phyloP scores from a whole-genome alignment of 2,329 filamentous ascomycete genomes.

The Aureobasidium sp. region DNA sequence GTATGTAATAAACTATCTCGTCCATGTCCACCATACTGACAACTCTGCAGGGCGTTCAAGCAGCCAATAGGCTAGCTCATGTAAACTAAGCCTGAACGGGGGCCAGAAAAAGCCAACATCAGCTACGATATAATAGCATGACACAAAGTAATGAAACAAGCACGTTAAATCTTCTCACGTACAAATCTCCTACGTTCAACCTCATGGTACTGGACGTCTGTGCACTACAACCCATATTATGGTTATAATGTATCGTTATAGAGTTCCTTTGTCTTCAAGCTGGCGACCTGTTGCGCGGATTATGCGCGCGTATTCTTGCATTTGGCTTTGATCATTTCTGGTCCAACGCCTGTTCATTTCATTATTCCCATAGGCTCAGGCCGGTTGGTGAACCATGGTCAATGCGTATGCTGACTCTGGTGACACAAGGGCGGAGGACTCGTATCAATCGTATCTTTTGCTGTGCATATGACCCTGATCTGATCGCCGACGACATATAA shows the following conservation, averaged over 20 bases:
- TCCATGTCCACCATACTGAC: neutral
- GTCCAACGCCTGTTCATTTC: neutral
- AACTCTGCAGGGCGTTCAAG: neutral
- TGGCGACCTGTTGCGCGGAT: neutral
- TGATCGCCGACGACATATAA: neutral
- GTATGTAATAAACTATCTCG: constrained; percentile 24
- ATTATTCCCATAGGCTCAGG: neutral
- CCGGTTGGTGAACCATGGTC: neutral
- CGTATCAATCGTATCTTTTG: neutral
- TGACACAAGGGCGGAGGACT: neutral
- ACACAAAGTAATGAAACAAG: constrained; percentile 10
- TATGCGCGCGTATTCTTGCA: neutral
- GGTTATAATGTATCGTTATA: neutral
- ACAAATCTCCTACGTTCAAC: neutral
- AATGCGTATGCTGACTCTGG: neutral
- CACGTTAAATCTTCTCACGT: neutral
- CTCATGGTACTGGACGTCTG: neutral
- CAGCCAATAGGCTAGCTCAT: constrained; percentile 8
- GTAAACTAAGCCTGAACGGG: neutral
- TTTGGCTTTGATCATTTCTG: neutral
- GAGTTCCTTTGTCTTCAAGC: neutral
- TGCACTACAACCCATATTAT: neutral
- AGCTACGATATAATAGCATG: constrained; percentile 13
- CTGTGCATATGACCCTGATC: neutral
- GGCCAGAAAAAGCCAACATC: neutral